Base-by-base conservation (phyloP, 441 rosid genomes). In the Gossypium gossypioides region DNA sequence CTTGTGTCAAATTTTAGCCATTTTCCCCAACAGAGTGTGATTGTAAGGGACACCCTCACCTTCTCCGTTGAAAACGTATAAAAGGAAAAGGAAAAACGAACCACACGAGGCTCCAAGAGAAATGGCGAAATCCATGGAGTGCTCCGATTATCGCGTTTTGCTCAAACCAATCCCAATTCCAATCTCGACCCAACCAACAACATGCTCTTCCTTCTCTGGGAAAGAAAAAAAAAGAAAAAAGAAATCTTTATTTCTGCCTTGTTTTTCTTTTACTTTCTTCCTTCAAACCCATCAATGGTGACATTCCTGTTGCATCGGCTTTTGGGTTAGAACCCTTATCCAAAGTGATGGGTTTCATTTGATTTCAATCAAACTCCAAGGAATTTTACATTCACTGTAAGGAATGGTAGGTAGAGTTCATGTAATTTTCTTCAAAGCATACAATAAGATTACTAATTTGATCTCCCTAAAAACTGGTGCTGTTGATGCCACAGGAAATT, bases 401-500 rank as follows among this genome's bases (percentile, higher is more conserved):
- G 8, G 16, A 56, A 56, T 40, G 73, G 73, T 70, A 56, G 24
- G 65, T 42, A 5, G 10, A 57, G 9, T n/a, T 51, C 24, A 21
- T 70, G 22, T 13, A 56, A 21, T 3, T 56, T 40, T 56, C 44
- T 37, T 56, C 24, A 18, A 68, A 32, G 15, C 50, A 68, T 52
- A 5, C 3, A 15, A 50, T 40, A 40, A 40, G 44, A 40, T 40
- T 40, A 40, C 44, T 40, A 40, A 40, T 40, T 40, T 40, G 44
- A 40, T 40, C 44, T 8, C 13, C 44, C 3, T 40, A 9, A 40
- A 40, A 40, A 51, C 6, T 57, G 27, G 57, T 80, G 71, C 86
- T 82, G 87, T 84, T 72, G 25, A 82, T 80, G 79, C 73, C 80
- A 9, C 79, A 72, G 60, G 84, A 81, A 51, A 82, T 94, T 61